These are phyloP conservation scores for Podaxis sp. DNA, from an alignment of 768 basidiomycete species.

Conservation along the genomic window DNA sequence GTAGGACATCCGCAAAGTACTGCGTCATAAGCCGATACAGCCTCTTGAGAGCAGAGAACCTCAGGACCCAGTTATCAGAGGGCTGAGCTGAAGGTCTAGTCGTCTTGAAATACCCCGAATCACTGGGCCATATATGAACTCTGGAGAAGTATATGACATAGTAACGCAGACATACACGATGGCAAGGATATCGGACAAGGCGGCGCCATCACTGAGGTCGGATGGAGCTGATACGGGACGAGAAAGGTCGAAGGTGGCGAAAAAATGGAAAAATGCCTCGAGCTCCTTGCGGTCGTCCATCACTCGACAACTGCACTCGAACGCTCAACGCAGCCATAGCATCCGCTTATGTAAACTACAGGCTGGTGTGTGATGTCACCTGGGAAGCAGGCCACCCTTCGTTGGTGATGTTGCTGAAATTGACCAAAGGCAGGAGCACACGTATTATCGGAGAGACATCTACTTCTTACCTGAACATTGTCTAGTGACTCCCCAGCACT, in stretches of 20 bases:
- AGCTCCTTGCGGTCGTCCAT: constrained; percentile 44
- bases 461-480: too few relatives aligned
- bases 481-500: too few relatives aligned
- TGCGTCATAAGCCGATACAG: constrained; percentile 87
- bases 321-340: not conserved
- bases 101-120: constrained; percentile 74
- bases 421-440: too few relatives aligned
- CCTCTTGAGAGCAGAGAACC: constrained; percentile 80
- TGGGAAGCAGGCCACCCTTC: not conserved
- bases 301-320: not conserved
- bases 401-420: too few relatives aligned
- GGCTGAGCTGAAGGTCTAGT: constrained; percentile 57
- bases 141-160: constrained; percentile 3
- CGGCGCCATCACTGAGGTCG: constrained; percentile 80
- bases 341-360: not conserved
- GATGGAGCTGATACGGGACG: constrained; percentile 59
- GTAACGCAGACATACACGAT: constrained; percentile 58
- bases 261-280: constrained; percentile 81
- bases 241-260: constrained; percentile 68
- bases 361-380: not conserved
- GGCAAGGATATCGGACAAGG: constrained; percentile 73
- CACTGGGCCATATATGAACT: constrained; percentile 43
- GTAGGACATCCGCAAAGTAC: constrained; percentile 82
- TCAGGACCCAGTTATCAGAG: constrained; percentile 88
- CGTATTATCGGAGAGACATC: too few relatives aligned